Conservation (phyloP, 202 grass and related monocot species). For the Carex arenaria region DNA sequence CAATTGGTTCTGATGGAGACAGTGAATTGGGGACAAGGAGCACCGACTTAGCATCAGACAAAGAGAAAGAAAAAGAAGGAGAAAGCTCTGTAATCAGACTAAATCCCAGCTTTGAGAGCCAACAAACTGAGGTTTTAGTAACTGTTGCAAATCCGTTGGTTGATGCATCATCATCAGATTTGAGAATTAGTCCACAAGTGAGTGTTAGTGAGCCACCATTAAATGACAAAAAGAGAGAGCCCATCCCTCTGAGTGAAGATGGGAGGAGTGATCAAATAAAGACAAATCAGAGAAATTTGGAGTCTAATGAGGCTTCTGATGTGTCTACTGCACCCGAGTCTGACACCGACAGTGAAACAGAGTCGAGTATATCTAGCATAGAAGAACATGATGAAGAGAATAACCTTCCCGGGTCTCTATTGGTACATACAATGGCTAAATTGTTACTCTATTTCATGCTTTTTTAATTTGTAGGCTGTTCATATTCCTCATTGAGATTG, state of each 20-base stretch:
- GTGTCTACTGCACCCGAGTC: slow-evolving; percentile 49
- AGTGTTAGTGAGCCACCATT: slow-evolving; percentile 3
- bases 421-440: slow-evolving; percentile 44
- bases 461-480: background rate
- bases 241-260: background rate
- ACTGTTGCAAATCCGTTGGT: slow-evolving; percentile 26
- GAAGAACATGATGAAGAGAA: slow-evolving; percentile 49
- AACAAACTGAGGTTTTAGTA: slow-evolving; percentile 18
- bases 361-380: slow-evolving; percentile 51
- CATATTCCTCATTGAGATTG: slow-evolving; percentile 15
- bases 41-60: slow-evolving; percentile 15
- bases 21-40: slow-evolving; percentile 10
- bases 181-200: slow-evolving; percentile 28
- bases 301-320: slow-evolving; percentile 47
- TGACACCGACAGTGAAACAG: slow-evolving; percentile 51
- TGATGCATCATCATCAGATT: slow-evolving; percentile 33
- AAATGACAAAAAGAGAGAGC: background rate
- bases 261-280: slow-evolving; percentile 29
- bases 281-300: slow-evolving; percentile 43
- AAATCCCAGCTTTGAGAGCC: background rate
- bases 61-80: slow-evolving; percentile 21
- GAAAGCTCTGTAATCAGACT: slow-evolving; percentile 11
- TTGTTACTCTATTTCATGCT: slow-evolving; percentile 15
- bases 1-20: background rate
- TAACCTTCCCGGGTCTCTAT: slow-evolving; percentile 23